Evolutionary conservation across 768 basidiomycete genomes (phyloP).

Genomic region (Naematelia encephala): DNA sequence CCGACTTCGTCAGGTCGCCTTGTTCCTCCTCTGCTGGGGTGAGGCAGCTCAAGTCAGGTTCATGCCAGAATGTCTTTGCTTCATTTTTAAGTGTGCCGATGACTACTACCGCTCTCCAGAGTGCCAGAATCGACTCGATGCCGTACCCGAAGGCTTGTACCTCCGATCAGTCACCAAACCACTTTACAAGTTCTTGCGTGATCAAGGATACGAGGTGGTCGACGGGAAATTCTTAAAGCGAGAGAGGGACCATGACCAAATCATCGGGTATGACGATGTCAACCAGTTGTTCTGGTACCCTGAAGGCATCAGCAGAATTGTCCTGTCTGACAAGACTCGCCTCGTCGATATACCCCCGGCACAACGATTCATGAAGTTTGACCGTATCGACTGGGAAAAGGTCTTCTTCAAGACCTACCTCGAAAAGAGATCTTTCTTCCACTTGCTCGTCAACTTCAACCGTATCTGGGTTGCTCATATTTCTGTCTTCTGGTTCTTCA

Average conservation of each 20-base stretch:
- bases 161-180: constrained; percentile 86
- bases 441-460: constrained; percentile 98
- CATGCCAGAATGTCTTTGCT: constrained; percentile 92
- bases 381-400: constrained; percentile 91
- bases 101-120: constrained; percentile 99
- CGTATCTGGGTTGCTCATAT: constrained; percentile 98
- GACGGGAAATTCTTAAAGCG: constrained; percentile 91
- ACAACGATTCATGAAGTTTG: constrained; percentile 94
- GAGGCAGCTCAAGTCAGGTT: constrained; percentile 97
- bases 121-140: constrained; percentile 85
- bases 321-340: constrained; percentile 80
- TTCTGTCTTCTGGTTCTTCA: constrained; percentile 93
- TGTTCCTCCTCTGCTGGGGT: constrained; percentile 95
- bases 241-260: constrained; percentile 86
- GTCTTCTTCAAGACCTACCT: constrained; percentile 99
- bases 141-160: constrained; percentile 94
- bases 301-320: constrained; percentile 91
- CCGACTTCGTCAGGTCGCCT: constrained; percentile 88
- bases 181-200: constrained; percentile 90
- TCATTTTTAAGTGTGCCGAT: constrained; percentile 99
- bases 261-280: constrained; percentile 98
- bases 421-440: constrained; percentile 93
- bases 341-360: constrained; percentile 86
- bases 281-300: constrained; percentile 99
- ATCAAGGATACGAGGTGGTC: constrained; percentile 94